phyloP scores from a whole-genome alignment of 768 basidiomycete species.

The Sarcodon sp. region DNA sequence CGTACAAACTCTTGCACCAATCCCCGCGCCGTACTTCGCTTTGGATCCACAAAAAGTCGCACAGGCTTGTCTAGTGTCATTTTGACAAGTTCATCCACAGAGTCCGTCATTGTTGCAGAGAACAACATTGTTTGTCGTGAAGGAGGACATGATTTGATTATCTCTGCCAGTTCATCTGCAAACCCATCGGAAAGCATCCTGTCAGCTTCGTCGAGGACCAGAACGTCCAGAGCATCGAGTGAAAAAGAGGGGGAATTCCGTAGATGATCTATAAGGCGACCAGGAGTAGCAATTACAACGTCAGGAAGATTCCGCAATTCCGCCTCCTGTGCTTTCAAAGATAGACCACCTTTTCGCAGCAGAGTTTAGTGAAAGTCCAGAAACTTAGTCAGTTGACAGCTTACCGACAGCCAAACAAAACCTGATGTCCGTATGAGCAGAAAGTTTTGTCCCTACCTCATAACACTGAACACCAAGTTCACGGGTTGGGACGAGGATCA shows the following conservation, averaged over 20 bases:
- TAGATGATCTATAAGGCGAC: constrained; percentile 91
- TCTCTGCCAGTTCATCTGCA: constrained; percentile 87
- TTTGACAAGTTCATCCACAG: constrained; percentile 84
- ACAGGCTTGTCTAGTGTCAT: constrained; percentile 91
- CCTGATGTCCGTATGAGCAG: constrained; percentile 78
- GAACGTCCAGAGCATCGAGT: constrained; percentile 82
- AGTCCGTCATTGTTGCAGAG: constrained; percentile 98
- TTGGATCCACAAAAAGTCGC: constrained; percentile 91
- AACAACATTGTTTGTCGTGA: constrained; percentile 97
- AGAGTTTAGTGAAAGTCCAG: background rate
- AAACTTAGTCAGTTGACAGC: constrained; percentile 2
- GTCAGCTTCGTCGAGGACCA: constrained; percentile 96
- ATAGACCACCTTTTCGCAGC: constrained; percentile 62
- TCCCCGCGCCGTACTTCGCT: constrained; percentile 73
- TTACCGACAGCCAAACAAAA: constrained; percentile 88
- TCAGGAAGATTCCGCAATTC: constrained; percentile 82
- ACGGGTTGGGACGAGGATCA: constrained; percentile 88
- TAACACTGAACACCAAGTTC: constrained; percentile 95
- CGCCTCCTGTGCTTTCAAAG: constrained; percentile 84
- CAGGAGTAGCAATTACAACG: constrained; percentile 88
- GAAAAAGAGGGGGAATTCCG: constrained; percentile 91
- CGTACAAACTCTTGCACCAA: constrained; percentile 93
- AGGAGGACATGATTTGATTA: constrained; percentile 78
- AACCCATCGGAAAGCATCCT: constrained; percentile 95
- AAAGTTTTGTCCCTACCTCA: constrained; percentile 79